Evolutionary conservation across 1,284 basidiomycete species (phyloP).

Genomic region (Kwoniella shivajii): DNA sequence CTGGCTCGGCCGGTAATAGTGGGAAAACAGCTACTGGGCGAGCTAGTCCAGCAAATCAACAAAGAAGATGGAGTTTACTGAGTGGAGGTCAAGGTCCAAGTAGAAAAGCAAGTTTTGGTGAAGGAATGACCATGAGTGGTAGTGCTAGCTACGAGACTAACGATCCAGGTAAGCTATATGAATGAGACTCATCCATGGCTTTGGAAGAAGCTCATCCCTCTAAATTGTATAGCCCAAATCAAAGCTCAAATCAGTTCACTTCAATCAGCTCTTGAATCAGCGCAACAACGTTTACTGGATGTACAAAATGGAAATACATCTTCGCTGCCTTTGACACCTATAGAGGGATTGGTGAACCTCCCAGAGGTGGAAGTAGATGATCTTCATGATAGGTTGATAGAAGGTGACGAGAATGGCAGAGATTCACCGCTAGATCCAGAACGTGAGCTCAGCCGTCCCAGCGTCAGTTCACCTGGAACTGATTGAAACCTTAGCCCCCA

Average conservation of each 20-base stretch:
- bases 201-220: background rate
- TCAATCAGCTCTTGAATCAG: conserved; percentile 18
- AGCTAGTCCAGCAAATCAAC: background rate
- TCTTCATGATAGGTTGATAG: conserved; percentile 4
- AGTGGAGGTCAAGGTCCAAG: conserved; percentile 14
- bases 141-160: conserved; percentile 10
- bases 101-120: conserved; percentile 25
- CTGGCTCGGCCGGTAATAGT: background rate
- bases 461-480: too few relatives aligned
- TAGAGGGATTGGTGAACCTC: conserved; percentile 17
- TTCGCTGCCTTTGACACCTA: conserved; percentile 22
- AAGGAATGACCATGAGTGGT: conserved; percentile 11
- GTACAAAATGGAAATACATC: conserved; percentile 17
- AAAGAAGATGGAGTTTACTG: conserved; percentile 19
- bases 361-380: conserved; percentile 18
- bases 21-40: background rate
- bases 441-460: conserved; percentile 12
- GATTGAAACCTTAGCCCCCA: background rate
- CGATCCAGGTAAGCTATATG: conserved; percentile 28
- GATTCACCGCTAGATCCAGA: conserved; percentile 15
- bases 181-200: background rate
- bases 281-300: conserved; percentile 25
- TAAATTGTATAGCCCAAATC: conserved; percentile 10
- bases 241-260: conserved; percentile 26
- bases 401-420: background rate